Percentiles rank a stretch among this genome's conserved stretches.
Conservation (phyloP, 768 basidiomycete species). For the Leccinellum albellum region DNA sequence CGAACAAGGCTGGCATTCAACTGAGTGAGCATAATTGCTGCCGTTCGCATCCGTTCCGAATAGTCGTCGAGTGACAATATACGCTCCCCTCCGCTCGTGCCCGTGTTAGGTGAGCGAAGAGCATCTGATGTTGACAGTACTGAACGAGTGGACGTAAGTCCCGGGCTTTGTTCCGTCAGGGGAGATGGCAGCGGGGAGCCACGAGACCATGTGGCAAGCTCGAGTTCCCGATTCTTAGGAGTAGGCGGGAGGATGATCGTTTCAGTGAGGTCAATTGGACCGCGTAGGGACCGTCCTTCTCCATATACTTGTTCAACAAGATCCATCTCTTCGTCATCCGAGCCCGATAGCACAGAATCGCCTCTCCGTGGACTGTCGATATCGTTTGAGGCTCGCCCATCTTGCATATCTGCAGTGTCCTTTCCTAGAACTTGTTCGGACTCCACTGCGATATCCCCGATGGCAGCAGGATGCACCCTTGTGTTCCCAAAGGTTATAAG, state of each 20-base stretch:
- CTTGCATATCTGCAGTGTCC: conserved; percentile 25
- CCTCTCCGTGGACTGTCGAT: conserved; percentile 20
- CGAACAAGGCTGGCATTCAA: conserved; percentile 76
- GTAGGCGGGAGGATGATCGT: conserved; percentile 77
- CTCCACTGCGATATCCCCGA: conserved; percentile 22
- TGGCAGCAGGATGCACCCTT: conserved; percentile 15
- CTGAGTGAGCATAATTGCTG: conserved; percentile 97
- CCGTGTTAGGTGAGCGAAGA: conserved; percentile 1
- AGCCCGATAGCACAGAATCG: conserved; percentile 17
- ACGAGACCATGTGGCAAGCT: conserved; percentile 79
- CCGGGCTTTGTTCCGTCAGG: conserved; percentile 34
- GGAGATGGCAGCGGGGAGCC: conserved; percentile 46
- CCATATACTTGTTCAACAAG: conserved; percentile 96
- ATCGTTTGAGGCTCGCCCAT: conserved; percentile 8
- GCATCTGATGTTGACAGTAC: neutral
- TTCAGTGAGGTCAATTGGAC: conserved; percentile 76
- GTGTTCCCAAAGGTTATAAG: conserved; percentile 42
- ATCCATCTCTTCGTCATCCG: conserved; percentile 87
- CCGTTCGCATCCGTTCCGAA: conserved; percentile 96
- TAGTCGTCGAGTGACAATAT: conserved; percentile 89
- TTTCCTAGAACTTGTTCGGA: conserved; percentile 33
- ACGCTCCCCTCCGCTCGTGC: conserved; percentile 8
- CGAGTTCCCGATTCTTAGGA: conserved; percentile 87
- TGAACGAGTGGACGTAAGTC: conserved; percentile 8
- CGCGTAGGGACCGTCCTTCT: conserved; percentile 64